Conservation (phyloP, 2,329 filamentous ascomycete genomes). For the Thielaviopsis populi region DNA sequence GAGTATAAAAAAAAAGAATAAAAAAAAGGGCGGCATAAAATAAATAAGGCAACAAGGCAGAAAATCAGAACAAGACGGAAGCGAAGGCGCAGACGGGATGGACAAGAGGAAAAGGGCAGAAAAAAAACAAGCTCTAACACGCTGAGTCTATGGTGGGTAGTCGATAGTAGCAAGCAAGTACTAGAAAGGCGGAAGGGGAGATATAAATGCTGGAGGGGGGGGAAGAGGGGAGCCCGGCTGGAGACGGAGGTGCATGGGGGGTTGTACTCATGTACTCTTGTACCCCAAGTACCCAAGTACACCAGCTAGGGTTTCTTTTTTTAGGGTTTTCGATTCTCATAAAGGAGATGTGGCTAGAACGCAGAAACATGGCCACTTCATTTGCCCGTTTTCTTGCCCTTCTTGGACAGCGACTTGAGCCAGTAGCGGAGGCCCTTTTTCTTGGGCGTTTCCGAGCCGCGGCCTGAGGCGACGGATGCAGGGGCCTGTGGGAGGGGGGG, state of each 20-base stretch:
- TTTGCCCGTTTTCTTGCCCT: conserved; percentile 4
- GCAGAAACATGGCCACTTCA: background rate
- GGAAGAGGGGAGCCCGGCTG: background rate
- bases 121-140: conserved; percentile 6
- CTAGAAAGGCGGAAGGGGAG: background rate
- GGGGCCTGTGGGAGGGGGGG: no score
- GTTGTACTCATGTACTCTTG: background rate
- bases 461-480: background rate
- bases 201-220: background rate
- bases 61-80: background rate
- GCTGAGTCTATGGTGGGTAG: background rate
- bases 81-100: background rate
- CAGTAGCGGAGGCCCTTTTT: conserved; percentile 4
- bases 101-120: no score
- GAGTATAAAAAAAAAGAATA: background rate
- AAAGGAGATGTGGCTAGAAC: background rate
- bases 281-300: background rate
- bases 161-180: background rate
- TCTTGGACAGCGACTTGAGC: conserved; percentile 10
- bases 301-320: background rate
- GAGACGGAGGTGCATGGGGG: background rate
- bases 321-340: background rate
- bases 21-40: background rate
- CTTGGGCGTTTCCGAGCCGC: background rate
- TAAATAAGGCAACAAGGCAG: background rate